Evolutionary conservation across 1,284 basidiomycete genomes (phyloP), one percentile per base, ranked within the genome.

Genomic region (Thecaphora frezii): DNA sequence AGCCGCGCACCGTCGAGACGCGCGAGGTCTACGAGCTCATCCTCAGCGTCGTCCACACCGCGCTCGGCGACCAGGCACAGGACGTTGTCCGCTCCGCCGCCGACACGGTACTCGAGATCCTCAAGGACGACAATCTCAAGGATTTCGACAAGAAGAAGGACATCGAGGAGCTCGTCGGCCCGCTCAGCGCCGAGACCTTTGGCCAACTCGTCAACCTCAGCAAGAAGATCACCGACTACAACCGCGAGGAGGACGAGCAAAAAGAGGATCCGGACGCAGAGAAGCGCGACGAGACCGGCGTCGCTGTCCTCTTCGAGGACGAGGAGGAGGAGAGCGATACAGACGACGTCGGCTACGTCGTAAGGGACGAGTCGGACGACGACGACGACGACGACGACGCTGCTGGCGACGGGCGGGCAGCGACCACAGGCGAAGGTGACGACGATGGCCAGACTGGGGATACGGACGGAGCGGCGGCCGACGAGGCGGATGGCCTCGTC

Each of bases 91-190:
- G 94, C 23, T 92, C 89, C 62, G 96, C 96, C 5, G 89, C 96
- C 18, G 94, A 98, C 80, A 86, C 86, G 1, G 88, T 93, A 1
- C 83, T 99, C 46, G 92, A 96, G 81, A 85, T 86, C 4, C 84
- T 98, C 72, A 98, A 97, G 82, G 89, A 87, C 73, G 92, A 96
- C 65, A 83, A 84, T 59, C 80, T 93, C 82, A 96, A 93, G 81
- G 94, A 98, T 80, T 91, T 97, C 73, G 96, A 98, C 84, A 94
- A 94, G 84, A 96, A 97, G 81, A 90, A 88, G 81, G 93, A 97
- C 74, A 86, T 94, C 26, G 89, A 97, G 80, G 86, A 87, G 14
- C 85, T 97, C 46, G 77, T 94, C 3, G 86, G 90, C 0, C 63
- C 84, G 0, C 77, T 96, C 13, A 81, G 85, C 13, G 86, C 85